These are phyloP conservation scores for Leishmania aethiopica DNA, from an alignment of 208 protist species.

Conservation along the genomic window DNA sequence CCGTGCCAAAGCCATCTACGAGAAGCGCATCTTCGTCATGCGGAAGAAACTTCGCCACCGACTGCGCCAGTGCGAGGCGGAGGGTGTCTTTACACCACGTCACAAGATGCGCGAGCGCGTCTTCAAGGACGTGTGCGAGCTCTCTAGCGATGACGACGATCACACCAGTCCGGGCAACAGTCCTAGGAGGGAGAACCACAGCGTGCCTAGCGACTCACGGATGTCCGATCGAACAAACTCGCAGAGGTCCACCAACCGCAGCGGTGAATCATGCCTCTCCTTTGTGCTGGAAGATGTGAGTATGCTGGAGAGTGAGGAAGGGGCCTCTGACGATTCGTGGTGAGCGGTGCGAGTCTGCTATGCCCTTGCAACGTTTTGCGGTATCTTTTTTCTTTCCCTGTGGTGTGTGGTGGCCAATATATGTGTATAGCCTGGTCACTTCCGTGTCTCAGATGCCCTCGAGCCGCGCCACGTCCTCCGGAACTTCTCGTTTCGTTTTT, in stretches of 20 bases:
- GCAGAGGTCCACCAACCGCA: background rate
- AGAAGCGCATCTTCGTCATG: conserved; percentile 6
- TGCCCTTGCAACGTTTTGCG: background rate
- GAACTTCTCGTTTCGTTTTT: background rate
- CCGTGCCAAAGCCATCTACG: conserved; percentile 5
- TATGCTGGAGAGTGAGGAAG: background rate
- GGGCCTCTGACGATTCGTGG: background rate
- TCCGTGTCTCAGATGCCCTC: background rate
- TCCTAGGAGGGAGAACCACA: background rate
- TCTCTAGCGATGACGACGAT: background rate
- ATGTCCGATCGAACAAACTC: background rate
- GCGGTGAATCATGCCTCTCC: background rate
- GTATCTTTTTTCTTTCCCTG: no score
- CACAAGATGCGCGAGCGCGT: background rate
- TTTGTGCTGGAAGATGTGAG: background rate
- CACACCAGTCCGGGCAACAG: background rate
- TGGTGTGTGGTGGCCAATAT: background rate
- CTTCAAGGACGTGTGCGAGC: background rate
- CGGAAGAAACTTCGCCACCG: conserved; percentile 6
- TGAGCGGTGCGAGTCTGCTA: background rate
- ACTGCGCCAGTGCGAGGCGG: conserved; percentile 3
- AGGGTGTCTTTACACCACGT: background rate
- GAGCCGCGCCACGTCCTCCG: no score
- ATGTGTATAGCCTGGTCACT: background rate
- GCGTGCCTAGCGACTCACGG: background rate